phyloP scores from a whole-genome alignment of 2,329 filamentous ascomycete species.

The Fusarium sp. region DNA sequence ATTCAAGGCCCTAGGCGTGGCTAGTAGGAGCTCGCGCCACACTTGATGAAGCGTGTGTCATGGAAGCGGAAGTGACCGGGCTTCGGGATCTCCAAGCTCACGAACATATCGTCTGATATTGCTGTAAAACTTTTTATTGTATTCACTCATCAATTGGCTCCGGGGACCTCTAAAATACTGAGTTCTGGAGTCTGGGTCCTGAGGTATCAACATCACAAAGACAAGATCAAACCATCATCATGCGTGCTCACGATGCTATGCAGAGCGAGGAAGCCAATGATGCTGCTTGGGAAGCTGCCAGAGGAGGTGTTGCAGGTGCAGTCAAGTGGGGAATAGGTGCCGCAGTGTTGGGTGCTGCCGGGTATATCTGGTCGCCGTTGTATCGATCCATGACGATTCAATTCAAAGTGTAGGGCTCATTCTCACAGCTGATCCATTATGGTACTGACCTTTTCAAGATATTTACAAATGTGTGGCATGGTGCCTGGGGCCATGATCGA shows the following conservation, averaged over 20 bases:
- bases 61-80: constrained; percentile 33
- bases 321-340: constrained; percentile 77
- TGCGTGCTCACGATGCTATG: constrained; percentile 57
- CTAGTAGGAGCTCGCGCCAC: constrained; percentile 21
- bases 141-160: neutral
- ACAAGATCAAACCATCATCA: constrained; percentile 16
- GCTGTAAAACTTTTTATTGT: neutral
- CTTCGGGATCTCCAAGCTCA: constrained; percentile 16
- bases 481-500: constrained; percentile 81
- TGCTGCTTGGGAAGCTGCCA: constrained; percentile 76
- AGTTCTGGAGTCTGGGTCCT: neutral
- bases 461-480: constrained; percentile 87
- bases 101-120: constrained; percentile 26
- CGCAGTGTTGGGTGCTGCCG: constrained; percentile 68
- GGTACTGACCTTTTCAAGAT: constrained; percentile 58
- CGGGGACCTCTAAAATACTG: neutral
- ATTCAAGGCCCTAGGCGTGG: constrained; percentile 7
- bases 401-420: constrained; percentile 74
- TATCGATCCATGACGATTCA: constrained; percentile 78
- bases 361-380: constrained; percentile 72
- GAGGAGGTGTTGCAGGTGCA: constrained; percentile 73
- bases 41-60: constrained; percentile 18
- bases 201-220: neutral
- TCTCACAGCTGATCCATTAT: neutral
- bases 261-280: constrained; percentile 72